A percentile compares a stretch with the other conserved stretches of the same genome.
Conservation (phyloP, 805 yeast genomes). For the Candida namnaoensis region DNA sequence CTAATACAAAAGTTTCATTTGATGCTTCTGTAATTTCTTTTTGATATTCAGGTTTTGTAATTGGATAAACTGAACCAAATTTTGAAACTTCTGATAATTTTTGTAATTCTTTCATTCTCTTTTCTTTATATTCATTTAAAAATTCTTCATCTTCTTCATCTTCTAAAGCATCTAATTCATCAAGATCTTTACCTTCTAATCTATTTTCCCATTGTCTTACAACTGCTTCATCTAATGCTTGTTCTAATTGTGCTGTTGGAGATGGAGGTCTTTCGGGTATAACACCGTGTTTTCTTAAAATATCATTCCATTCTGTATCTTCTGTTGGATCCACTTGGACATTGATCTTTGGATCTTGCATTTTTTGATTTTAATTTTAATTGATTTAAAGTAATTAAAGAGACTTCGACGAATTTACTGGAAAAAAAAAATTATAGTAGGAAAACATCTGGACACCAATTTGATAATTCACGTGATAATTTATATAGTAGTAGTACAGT, state of each 20-base stretch:
- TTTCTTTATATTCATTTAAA: slow-evolving; percentile 63
- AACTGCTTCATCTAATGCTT: slow-evolving; percentile 78
- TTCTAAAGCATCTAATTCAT: slow-evolving; percentile 80
- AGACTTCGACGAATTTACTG: no score
- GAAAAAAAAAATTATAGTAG: no score
- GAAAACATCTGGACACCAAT: no score
- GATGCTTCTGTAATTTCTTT: slow-evolving; percentile 81
- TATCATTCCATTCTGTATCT: slow-evolving; percentile 99
- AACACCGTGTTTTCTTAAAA: slow-evolving; percentile 79
- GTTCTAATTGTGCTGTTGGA: slow-evolving; percentile 81
- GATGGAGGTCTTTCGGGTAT: slow-evolving; percentile 90
- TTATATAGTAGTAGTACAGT: no score
- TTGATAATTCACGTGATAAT: no score
- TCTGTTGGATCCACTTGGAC: slow-evolving; percentile 92
- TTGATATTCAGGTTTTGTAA: slow-evolving; percentile 83
- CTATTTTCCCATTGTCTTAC: slow-evolving; percentile 74
- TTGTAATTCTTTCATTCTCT: slow-evolving; percentile 69
- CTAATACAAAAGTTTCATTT: slow-evolving; percentile 53
- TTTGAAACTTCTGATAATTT: slow-evolving; percentile 44
- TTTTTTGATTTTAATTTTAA: slow-evolving; percentile 1
- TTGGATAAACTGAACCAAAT: slow-evolving; percentile 71
- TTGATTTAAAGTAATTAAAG: background rate
- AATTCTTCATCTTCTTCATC: slow-evolving; percentile 94
- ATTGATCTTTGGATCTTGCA: slow-evolving; percentile 50
- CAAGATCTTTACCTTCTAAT: slow-evolving; percentile 65